Base-by-base conservation (phyloP, 768 basidiomycete genomes). In the Xerocomus spinulosus region DNA sequence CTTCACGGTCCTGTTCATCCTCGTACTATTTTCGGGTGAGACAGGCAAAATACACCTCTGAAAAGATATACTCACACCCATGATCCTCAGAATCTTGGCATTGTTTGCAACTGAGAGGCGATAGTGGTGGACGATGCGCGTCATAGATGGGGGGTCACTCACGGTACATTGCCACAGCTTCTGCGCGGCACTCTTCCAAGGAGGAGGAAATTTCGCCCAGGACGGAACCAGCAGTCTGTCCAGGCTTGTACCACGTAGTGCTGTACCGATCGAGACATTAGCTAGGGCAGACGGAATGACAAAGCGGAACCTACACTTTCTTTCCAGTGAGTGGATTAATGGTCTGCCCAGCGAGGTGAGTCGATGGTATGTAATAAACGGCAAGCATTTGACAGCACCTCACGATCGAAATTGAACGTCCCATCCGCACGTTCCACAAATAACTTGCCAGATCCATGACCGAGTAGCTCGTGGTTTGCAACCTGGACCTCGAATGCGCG, bases 121-220 rank as follows among this genome's bases (percentile, higher is more conserved):
- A 49, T n/a, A n/a, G n/a, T n/a, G 6, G 48, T 26, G n/a, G 35
- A 29, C 24, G 0, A 12, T 42, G 28, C 33, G n/a, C 5, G 5
- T 1, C 26, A 4, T 9, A n/a, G 29, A 29, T 14, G 42, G 9
- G 41, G 29, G 28, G 20, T 6, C 14, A 69, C 80, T 70, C 59
- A 87, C 89, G 75, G 69, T 81, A 92, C 34, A 93, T 71, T 0
- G 87, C 87, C 18, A 91, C 91, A 2, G 87, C 78, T 69, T 94
- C 92, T 9, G 91, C 91, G n/a, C 92, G 81, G 56, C 91, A 92
- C 70, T 93, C 91, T 67, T 93, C 92, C 80, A 92, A 81, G 1
- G 91, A 92, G 0, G 90, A 92, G 4, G 88, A 91, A 8, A 91
- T 86, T 51, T 92, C 86, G 1, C 91, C 91, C 2, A 94, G 73